Conservation (phyloP, 345 rosid species). For the Gossypioides kirkii region DNA sequence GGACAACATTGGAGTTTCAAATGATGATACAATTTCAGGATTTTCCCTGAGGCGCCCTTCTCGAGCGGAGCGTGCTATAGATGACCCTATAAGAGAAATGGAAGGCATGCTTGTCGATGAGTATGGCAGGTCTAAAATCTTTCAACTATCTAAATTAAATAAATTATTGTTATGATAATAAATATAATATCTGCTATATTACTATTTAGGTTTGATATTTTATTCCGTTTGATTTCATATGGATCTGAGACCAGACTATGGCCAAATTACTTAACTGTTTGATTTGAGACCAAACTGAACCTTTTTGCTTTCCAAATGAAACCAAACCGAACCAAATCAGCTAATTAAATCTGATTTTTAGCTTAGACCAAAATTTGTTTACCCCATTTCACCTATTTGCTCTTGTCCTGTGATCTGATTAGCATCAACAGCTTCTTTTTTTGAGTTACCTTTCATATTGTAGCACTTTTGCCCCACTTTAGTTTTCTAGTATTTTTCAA, state of each 20-base stretch:
- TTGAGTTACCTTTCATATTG: constrained; percentile 4
- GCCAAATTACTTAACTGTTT: neutral
- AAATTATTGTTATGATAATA: neutral
- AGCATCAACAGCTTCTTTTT: neutral
- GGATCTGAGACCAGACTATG: neutral
- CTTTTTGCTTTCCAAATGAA: neutral
- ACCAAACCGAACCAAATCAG: neutral
- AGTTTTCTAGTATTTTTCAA: neutral
- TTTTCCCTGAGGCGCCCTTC: constrained; percentile 76
- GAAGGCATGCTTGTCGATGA: constrained; percentile 98
- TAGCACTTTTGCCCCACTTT: neutral
- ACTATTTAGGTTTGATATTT: neutral
- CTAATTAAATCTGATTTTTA: neutral
- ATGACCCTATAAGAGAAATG: constrained; percentile 96
- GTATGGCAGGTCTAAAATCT: constrained; percentile 79
- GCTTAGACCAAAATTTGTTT: neutral
- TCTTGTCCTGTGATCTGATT: neutral
- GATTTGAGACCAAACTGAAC: neutral
- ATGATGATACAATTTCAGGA: constrained; percentile 56
- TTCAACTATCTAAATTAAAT: neutral
- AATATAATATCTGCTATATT: neutral
- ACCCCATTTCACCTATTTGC: neutral
- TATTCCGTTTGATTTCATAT: neutral
- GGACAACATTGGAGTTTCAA: constrained; percentile 77
- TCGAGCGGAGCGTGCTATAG: constrained; percentile 83